These are phyloP conservation scores for Neohortaea acidophila DNA, from an alignment of 495 filamentous ascomycete genomes.

Conservation along the genomic window DNA sequence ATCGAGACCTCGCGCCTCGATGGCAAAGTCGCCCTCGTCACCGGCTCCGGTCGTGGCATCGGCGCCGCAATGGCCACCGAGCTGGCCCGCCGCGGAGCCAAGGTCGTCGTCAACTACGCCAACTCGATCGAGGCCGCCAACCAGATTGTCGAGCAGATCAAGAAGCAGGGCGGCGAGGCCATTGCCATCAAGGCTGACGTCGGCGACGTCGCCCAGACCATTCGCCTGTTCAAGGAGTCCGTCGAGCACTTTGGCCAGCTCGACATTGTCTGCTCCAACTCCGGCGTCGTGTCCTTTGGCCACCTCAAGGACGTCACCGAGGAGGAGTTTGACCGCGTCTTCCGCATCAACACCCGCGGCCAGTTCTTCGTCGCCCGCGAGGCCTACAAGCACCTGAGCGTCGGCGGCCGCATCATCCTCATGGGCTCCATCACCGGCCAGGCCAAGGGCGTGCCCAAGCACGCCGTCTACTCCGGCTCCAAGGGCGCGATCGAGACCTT, in stretches of 20 bases:
- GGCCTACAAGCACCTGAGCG: constrained; percentile 45
- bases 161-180: constrained; percentile 29
- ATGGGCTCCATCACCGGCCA: constrained; percentile 51
- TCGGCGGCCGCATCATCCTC: constrained; percentile 47
- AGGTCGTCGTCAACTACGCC: constrained; percentile 33
- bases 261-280: constrained; percentile 38
- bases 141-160: constrained; percentile 33
- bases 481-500: constrained; percentile 46
- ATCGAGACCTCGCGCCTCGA: constrained; percentile 23
- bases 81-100: constrained; percentile 32
- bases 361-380: constrained; percentile 53
- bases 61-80: constrained; percentile 31
- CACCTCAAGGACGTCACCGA: constrained; percentile 34
- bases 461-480: constrained; percentile 44
- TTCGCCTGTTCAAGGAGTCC: constrained; percentile 31
- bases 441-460: constrained; percentile 46
- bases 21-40: constrained; percentile 33
- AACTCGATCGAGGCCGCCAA: constrained; percentile 34
- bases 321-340: constrained; percentile 39
- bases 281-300: constrained; percentile 39
- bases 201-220: constrained; percentile 31
- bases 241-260: constrained; percentile 32
- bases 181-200: constrained; percentile 39
- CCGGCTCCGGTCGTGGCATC: constrained; percentile 32
- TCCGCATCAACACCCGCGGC: constrained; percentile 43